Conservation (phyloP, 179 eudicot genomes). For the Beta macrorhiza region DNA sequence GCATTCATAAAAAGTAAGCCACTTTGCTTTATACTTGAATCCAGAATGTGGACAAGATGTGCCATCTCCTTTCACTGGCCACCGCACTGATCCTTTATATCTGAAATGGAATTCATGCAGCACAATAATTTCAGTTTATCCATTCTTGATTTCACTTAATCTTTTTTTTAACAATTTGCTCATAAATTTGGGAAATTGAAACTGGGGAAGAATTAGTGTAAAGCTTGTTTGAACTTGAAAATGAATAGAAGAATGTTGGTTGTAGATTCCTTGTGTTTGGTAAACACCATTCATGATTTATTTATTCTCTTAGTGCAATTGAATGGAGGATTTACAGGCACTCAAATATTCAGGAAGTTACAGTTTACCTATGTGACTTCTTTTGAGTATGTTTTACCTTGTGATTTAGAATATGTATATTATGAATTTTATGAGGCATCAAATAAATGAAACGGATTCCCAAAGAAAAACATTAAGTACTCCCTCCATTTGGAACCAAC, state of each 20-base stretch:
- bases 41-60: background rate
- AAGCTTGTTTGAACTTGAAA: background rate
- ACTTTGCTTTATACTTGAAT: conserved; percentile 12
- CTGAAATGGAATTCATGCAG: background rate
- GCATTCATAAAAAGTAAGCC: no score
- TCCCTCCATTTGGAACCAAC: background rate
- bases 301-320: background rate
- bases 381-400: background rate
- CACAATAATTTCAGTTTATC: background rate
- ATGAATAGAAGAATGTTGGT: background rate
- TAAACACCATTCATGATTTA: background rate
- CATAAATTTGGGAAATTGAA: background rate
- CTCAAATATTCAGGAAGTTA: background rate
- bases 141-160: no score
- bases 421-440: background rate
- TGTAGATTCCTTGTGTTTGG: background rate
- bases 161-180: background rate
- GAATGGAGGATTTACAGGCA: background rate
- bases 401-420: background rate
- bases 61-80: background rate
- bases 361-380: background rate
- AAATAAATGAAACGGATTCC: background rate
- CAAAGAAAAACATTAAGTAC: background rate
- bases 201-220: background rate
- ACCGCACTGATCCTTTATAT: background rate